Evolutionary conservation across 2,329 filamentous ascomycete genomes (phyloP).

Genomic region (Cadophora sp.): DNA sequence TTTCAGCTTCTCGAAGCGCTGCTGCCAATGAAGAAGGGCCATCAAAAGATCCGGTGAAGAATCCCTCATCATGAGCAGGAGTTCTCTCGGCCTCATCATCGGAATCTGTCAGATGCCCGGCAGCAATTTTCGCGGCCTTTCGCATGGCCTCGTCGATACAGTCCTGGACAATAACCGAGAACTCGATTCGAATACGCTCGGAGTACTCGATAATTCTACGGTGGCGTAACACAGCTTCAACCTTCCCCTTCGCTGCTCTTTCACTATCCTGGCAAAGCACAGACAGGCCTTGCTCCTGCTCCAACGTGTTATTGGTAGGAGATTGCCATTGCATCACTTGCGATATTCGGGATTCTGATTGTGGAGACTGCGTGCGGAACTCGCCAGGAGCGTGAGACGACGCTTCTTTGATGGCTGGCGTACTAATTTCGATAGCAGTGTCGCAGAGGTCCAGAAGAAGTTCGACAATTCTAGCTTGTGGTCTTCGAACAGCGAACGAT

Average conservation of each 20-base stretch:
- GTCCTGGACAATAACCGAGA: conserved; percentile 90
- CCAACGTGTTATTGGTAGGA: conserved; percentile 86
- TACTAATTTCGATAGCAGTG: conserved; percentile 93
- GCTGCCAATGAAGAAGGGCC: conserved; percentile 62
- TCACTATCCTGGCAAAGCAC: conserved; percentile 91
- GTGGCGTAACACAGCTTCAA: conserved; percentile 91
- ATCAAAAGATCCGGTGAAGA: conserved; percentile 62
- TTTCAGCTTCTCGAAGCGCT: conserved; percentile 52
- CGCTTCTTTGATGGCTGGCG: conserved; percentile 88
- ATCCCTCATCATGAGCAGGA: conserved; percentile 58
- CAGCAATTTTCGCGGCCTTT: conserved; percentile 87
- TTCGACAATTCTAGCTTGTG: conserved; percentile 92
- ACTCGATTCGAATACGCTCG: conserved; percentile 93
- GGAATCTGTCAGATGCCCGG: conserved; percentile 82
- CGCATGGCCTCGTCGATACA: conserved; percentile 92
- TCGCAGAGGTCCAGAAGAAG: conserved; percentile 94
- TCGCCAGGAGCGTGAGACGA: conserved; percentile 73
- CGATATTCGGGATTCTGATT: conserved; percentile 92
- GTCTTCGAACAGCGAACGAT: conserved; percentile 90
- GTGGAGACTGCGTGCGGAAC: conserved; percentile 90
- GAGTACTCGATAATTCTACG: conserved; percentile 94
- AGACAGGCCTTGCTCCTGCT: conserved; percentile 90
- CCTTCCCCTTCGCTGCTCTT: conserved; percentile 81
- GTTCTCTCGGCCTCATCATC: conserved; percentile 52
- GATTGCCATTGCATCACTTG: conserved; percentile 98